phyloP scores from a whole-genome alignment of 495 filamentous ascomycete species.

The Daldinia loculata region DNA sequence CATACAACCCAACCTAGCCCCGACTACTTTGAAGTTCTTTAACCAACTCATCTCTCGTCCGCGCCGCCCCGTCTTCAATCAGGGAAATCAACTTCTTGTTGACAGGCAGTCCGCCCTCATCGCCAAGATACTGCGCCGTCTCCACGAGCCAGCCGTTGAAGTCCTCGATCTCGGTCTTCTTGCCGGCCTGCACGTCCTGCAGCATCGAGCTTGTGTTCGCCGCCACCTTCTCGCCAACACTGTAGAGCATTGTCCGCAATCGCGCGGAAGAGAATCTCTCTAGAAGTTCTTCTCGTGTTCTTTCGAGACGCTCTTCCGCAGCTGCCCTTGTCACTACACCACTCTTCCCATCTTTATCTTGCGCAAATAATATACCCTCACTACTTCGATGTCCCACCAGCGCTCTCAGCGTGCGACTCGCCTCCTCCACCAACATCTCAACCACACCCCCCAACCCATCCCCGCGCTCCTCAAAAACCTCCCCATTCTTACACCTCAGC shows the following conservation, averaged over 20 bases:
- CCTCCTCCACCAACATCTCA: constrained; percentile 69
- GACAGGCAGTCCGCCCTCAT: constrained; percentile 31
- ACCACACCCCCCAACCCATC: constrained; percentile 62
- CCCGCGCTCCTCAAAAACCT: constrained; percentile 67
- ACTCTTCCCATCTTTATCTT: not conserved
- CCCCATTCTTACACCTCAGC: constrained; percentile 76
- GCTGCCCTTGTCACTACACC: not conserved
- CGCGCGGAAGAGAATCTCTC: constrained; percentile 37
- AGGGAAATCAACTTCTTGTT: constrained; percentile 45
- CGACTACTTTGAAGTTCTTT: not conserved
- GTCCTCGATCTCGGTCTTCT: constrained; percentile 79
- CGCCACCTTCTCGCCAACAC: constrained; percentile 66
- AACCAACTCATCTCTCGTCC: constrained; percentile 30
- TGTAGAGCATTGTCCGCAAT: constrained; percentile 40
- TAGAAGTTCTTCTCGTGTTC: constrained; percentile 63
- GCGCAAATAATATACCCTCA: constrained; percentile 33
- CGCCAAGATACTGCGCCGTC: constrained; percentile 43
- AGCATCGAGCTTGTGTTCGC: constrained; percentile 82
- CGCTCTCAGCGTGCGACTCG: constrained; percentile 65
- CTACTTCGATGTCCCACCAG: constrained; percentile 42
- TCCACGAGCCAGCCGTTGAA: constrained; percentile 84
- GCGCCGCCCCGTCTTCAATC: constrained; percentile 33
- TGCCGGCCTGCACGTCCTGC: constrained; percentile 72
- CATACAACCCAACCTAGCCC: not conserved
- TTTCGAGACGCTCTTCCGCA: constrained; percentile 62